These are phyloP conservation scores for Dipteronia sinensis DNA, from an alignment of 345 rosid species.

Conservation along the genomic window DNA sequence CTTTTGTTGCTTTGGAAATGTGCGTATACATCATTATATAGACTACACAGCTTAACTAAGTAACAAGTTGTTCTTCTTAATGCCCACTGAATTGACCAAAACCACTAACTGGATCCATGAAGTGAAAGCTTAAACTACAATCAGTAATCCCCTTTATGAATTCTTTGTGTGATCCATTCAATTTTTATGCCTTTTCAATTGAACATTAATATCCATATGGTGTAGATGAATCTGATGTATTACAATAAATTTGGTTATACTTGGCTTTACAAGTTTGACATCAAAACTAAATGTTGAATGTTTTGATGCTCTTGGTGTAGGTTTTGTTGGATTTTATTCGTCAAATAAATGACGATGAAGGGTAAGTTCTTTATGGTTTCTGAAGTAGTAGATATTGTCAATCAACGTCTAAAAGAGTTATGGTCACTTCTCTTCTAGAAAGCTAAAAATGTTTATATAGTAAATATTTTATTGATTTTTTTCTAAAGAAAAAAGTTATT, in stretches of 20 bases:
- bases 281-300: constrained; percentile 2
- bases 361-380: constrained; percentile 53
- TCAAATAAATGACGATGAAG: constrained; percentile 93
- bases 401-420: not conserved
- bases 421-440: constrained; percentile 9
- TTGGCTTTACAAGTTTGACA: constrained; percentile 19
- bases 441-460: constrained; percentile 8
- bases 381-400: constrained; percentile 2
- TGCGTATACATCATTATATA: not conserved
- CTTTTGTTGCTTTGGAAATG: not conserved
- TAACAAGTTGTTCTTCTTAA: not conserved
- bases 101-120: not conserved
- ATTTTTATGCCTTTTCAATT: not conserved
- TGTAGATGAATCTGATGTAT: not conserved
- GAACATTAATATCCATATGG: not conserved
- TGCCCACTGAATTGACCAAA: not conserved
- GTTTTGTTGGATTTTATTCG: constrained; percentile 93
- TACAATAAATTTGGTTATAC: not conserved
- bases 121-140: constrained; percentile 11
- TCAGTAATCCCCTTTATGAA: not conserved
- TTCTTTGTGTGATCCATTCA: constrained; percentile 10
- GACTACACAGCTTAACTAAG: not conserved
- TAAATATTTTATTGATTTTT: not conserved
- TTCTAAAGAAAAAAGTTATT: constrained; percentile 14
- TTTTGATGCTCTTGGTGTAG: constrained; percentile 43